Evolutionary conservation across 2,329 filamentous ascomycete species (phyloP).

Genomic region (Colletotrichum kahawae): DNA sequence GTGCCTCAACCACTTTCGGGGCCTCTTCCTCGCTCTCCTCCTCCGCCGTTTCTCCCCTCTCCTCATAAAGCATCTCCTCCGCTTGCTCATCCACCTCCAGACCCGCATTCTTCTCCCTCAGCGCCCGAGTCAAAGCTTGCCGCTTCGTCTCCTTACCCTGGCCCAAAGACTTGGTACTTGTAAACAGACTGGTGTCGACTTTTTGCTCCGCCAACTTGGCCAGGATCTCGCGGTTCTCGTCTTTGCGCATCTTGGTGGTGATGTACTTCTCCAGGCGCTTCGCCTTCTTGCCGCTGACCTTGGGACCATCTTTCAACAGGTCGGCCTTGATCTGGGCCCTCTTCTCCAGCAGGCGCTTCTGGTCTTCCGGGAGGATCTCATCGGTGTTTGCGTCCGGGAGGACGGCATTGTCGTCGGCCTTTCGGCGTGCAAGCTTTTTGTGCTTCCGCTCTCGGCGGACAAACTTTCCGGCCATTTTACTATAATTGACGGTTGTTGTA

Average conservation of each 20-base stretch:
- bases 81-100: slow-evolving; percentile 59
- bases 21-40: slow-evolving; percentile 33
- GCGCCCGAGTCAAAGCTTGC: slow-evolving; percentile 67
- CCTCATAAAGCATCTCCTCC: slow-evolving; percentile 58
- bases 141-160: slow-evolving; percentile 73
- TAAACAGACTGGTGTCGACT: slow-evolving; percentile 81
- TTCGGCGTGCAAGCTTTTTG: slow-evolving; percentile 69
- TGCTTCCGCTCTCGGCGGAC: slow-evolving; percentile 71
- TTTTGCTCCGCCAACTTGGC: slow-evolving; percentile 81
- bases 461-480: slow-evolving; percentile 55
- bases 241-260: slow-evolving; percentile 91
- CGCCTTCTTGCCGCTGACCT: slow-evolving; percentile 69
- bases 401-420: slow-evolving; percentile 48
- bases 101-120: slow-evolving; percentile 70
- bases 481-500: not conserved
- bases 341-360: slow-evolving; percentile 56
- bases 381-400: slow-evolving; percentile 59
- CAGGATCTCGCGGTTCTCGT: slow-evolving; percentile 85
- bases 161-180: slow-evolving; percentile 79
- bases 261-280: slow-evolving; percentile 73
- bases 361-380: slow-evolving; percentile 52
- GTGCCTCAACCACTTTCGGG: slow-evolving; percentile 18
- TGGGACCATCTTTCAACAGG: slow-evolving; percentile 53
- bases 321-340: slow-evolving; percentile 61
- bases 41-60: slow-evolving; percentile 31